These are phyloP conservation scores for Clarireedia paspali DNA, from an alignment of 2,329 filamentous ascomycete genomes.

Conservation along the genomic window DNA sequence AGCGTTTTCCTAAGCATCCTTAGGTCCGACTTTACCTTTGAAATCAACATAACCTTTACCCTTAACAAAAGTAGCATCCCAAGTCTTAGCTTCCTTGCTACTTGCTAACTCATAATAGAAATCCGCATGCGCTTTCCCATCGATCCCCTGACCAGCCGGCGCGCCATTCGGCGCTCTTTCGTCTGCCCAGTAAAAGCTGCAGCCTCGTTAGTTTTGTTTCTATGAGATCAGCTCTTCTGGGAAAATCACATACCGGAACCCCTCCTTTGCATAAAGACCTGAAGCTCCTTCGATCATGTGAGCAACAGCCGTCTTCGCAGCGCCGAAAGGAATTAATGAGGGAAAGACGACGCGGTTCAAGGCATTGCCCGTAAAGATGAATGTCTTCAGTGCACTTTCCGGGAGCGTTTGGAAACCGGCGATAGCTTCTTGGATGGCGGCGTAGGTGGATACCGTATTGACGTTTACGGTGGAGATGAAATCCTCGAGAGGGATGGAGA, in stretches of 20 bases:
- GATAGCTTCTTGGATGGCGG: constrained; percentile 33
- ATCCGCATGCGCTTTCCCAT: constrained; percentile 35
- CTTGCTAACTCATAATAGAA: constrained; percentile 35
- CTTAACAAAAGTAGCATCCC: constrained; percentile 39
- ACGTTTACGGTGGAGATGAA: constrained; percentile 30
- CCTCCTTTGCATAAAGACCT: constrained; percentile 29
- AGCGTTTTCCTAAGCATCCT: too few relatives aligned
- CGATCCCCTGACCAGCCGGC: constrained; percentile 23
- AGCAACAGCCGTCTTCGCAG: constrained; percentile 33
- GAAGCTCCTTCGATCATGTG: constrained; percentile 31
- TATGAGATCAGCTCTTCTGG: not conserved
- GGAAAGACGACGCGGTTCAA: constrained; percentile 29
- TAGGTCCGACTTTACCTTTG: not conserved
- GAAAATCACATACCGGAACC: constrained; percentile 27
- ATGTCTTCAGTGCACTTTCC: constrained; percentile 30
- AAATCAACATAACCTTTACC: constrained; percentile 22
- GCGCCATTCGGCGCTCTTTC: constrained; percentile 37
- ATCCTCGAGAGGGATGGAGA: constrained; percentile 26
- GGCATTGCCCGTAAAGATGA: constrained; percentile 39
- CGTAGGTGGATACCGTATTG: constrained; percentile 33
- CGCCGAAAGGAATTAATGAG: constrained; percentile 30
- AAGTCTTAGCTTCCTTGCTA: constrained; percentile 34
- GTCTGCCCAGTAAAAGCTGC: constrained; percentile 43
- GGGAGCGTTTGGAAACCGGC: constrained; percentile 26
- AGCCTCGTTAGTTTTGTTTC: not conserved